Evolutionary conservation across 2,329 filamentous ascomycete genomes (phyloP), one percentile per base, ranked within the genome.

Genomic region (Pochonia chlamydosporia): DNA sequence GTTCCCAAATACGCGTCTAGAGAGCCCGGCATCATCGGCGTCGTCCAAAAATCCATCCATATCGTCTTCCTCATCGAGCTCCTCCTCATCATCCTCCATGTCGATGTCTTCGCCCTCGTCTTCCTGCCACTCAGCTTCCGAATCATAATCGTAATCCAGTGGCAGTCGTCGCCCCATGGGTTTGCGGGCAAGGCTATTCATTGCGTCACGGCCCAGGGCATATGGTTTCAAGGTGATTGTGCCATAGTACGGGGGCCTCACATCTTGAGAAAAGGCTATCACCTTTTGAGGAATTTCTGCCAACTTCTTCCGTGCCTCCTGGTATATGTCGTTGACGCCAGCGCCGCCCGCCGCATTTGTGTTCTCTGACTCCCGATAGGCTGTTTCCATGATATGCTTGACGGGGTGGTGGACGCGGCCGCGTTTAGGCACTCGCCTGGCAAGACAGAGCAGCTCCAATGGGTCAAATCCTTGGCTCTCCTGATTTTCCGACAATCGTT

Each of bases 31-130:
- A 51, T 93, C 88, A 45, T 95, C 88, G 5, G 88, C 88, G 57
- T 95, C 89, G 56, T 96, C 91, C 2, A 96, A 73, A 59, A 96
- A 96, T 16, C 83, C 91, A 4, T 89, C 88, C 83, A 96, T 86
- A 50, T 95, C 90, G 14, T 88, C 86, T n/a, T 82, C 85, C 47
- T 86, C 85, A 48, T 87, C 85, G 0, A 73, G 53, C n/a, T 78
- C 91, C 72, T 77, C 90, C 69, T 78, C 79, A 24, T 77, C 75
- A 8, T 86, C 83, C 18, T 86, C 84, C 23, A 84, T 72, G 3
- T 84, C 77, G 13, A 88, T 76, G 43, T 86, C 82, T 37, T 87
- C 85, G 23, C 85, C 85, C 48, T 70, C 79, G 51, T 84, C 78
- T 49, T 89, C 87, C 59, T 90, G 85, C 88, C 88, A 95, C 62